Evolutionary conservation across 129 eudicot genomes (phyloP), one percentile per base, ranked within the genome.

Genomic region (Flaveria brownii): DNA sequence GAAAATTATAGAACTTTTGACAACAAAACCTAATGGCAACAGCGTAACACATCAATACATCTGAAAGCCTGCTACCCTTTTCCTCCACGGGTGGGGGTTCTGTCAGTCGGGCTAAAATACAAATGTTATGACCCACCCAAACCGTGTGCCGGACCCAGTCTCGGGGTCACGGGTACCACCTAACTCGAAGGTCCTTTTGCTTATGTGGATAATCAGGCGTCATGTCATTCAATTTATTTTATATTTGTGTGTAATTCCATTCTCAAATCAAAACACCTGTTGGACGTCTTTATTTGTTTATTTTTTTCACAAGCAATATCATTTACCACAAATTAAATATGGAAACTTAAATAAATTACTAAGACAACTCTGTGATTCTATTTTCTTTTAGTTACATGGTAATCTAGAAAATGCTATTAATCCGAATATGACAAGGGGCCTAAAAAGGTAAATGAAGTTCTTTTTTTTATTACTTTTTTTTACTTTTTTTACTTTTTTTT

Each of bases 131-230:
- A 68, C 78, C 83, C 42, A 79, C 78, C 65, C 68, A 56, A 71
- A 62, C 77, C 77, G 52, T 66, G 80, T 76, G 47, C 75, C 69
- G 74, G 83, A 66, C 78, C 83, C 83, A 65, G 62, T 28, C 26
- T 65, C 11, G 33, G 54, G 64, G 33, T 79, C 79, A 80, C 75
- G 83, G 79, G 74, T 73, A 64, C 69, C 49, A 65, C 51, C 62
- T 6, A 72, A 72, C 59, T 52, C 41, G 17, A 63, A 78, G 67
- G 77, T 51, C 28, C 28, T 4, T 71, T 78, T 42, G 22, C 51
- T 59, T 16, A 41, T 18, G 70, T 78, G 76, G 45, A 49, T 61
- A 47, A 47, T 71, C 66, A 70, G 52, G 42, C 54, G 47, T 78
- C 77, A 60, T 46, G 45, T 74, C 56, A 73, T 12, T 74, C 57